These are phyloP conservation scores for Euphrasia arctica DNA, from an alignment of 305 asterid species.

Conservation along the genomic window DNA sequence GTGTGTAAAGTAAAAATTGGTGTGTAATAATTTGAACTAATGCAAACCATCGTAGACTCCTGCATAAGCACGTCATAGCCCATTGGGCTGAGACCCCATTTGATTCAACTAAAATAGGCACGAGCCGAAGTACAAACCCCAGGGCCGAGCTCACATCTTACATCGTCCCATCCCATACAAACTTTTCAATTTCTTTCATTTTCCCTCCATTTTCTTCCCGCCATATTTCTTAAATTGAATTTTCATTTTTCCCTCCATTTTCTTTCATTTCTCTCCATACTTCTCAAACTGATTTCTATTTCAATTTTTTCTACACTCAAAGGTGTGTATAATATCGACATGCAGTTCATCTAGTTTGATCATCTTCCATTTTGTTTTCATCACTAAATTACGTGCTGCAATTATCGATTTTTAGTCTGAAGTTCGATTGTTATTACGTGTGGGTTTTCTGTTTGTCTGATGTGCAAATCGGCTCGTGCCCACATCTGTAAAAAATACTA, in stretches of 20 bases:
- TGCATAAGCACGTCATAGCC: too few relatives aligned
- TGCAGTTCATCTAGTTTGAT: slow-evolving; percentile 9
- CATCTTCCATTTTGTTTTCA: neutral
- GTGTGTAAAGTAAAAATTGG: too few relatives aligned
- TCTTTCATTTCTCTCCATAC: slow-evolving; percentile 16
- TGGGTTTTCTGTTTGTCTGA: neutral
- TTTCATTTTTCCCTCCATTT: slow-evolving; percentile 39
- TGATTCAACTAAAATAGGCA: too few relatives aligned
- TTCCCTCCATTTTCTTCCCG: slow-evolving; percentile 47
- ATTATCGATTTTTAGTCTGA: slow-evolving; percentile 6
- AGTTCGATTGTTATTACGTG: slow-evolving; percentile 6
- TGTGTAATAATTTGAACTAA: too few relatives aligned
- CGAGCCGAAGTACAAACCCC: neutral
- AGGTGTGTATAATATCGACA: slow-evolving; percentile 25
- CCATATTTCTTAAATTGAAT: neutral
- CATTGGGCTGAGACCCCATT: too few relatives aligned
- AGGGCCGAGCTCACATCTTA: neutral
- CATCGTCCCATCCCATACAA: too few relatives aligned
- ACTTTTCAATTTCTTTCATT: slow-evolving; percentile 4
- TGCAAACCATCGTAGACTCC: too few relatives aligned
- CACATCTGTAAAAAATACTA: too few relatives aligned
- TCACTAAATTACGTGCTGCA: slow-evolving; percentile 10
- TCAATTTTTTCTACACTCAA: neutral
- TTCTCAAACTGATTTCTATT: neutral
- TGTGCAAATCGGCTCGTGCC: too few relatives aligned